Conservation (phyloP, 257 asterid genomes). For the Nicotiana attenuata region DNA sequence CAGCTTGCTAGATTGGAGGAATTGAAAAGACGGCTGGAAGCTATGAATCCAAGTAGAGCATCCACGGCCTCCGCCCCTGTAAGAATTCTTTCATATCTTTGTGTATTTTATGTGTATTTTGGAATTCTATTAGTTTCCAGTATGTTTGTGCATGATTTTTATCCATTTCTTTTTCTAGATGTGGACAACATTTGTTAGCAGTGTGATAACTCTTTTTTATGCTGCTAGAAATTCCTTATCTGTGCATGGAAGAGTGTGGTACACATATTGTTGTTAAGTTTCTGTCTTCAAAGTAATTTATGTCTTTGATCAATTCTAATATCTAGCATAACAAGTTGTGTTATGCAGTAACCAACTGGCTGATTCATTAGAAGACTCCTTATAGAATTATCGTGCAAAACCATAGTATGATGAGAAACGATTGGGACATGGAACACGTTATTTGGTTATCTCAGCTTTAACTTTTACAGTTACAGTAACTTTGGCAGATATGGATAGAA, state of each 20-base stretch:
- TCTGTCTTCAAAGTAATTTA: not conserved
- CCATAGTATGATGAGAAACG: not conserved
- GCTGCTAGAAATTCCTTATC: not conserved
- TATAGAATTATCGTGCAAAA: not conserved
- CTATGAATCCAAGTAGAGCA: slow-evolving; percentile 77
- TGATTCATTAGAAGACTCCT: not conserved
- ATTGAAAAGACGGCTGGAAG: slow-evolving; percentile 81
- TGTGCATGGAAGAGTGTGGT: not conserved
- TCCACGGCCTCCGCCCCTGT: slow-evolving; percentile 42
- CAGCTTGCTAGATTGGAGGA: slow-evolving; percentile 88
- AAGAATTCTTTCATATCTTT: slow-evolving; percentile 23
- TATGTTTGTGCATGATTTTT: not conserved
- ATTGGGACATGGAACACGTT: not conserved
- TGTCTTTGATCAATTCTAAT: not conserved
- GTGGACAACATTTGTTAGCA: too few relatives aligned
- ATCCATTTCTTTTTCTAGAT: not conserved
- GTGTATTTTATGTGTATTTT: not conserved
- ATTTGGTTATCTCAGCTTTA: not conserved
- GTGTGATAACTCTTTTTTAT: not conserved
- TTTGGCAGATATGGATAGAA: not conserved
- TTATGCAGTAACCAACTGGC: not conserved
- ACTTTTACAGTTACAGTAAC: not conserved
- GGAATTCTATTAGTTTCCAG: not conserved
- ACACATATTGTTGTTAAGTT: not conserved
- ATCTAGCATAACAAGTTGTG: not conserved